These are phyloP conservation scores for Sporothrix brasiliensis DNA, from an alignment of 2,329 filamentous ascomycete species.

Conservation along the genomic window DNA sequence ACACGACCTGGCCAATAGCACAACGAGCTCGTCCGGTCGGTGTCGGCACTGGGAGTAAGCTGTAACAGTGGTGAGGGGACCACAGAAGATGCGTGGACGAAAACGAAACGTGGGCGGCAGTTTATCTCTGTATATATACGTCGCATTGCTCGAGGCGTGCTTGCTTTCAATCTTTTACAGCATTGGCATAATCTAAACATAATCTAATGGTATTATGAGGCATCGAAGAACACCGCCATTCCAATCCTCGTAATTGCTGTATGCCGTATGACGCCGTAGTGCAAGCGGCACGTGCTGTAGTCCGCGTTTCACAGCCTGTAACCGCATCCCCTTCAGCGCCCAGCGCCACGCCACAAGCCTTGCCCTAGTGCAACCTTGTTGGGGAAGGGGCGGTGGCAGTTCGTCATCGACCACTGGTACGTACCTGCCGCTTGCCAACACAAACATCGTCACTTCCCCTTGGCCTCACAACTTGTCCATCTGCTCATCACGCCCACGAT, in stretches of 20 bases:
- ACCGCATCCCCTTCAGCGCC: background rate
- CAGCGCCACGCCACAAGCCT: background rate
- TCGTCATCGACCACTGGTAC: slow-evolving; percentile 20
- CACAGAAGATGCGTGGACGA: background rate
- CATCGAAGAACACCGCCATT: background rate
- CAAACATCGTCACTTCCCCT: slow-evolving; percentile 2
- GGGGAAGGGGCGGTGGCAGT: background rate
- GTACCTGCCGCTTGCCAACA: background rate
- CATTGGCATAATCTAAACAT: background rate
- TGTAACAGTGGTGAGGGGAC: slow-evolving; percentile 1
- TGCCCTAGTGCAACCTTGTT: background rate
- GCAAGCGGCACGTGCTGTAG: slow-evolving; percentile 3
- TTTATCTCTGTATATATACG: background rate
- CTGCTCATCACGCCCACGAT: background rate
- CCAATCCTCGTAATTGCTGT: background rate
- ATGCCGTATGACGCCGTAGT: background rate
- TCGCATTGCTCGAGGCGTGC: background rate
- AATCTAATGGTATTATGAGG: slow-evolving; percentile 15
- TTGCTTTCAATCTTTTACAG: background rate
- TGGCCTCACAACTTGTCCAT: slow-evolving; percentile 5
- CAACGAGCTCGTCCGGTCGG: background rate
- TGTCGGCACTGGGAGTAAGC: slow-evolving; percentile 18
- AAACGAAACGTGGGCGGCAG: background rate
- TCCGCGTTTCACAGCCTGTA: slow-evolving; percentile 13
- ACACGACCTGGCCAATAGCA: background rate